These are phyloP conservation scores for Acacia confusa DNA, from an alignment of 306 rosid species.

Conservation along the genomic window DNA sequence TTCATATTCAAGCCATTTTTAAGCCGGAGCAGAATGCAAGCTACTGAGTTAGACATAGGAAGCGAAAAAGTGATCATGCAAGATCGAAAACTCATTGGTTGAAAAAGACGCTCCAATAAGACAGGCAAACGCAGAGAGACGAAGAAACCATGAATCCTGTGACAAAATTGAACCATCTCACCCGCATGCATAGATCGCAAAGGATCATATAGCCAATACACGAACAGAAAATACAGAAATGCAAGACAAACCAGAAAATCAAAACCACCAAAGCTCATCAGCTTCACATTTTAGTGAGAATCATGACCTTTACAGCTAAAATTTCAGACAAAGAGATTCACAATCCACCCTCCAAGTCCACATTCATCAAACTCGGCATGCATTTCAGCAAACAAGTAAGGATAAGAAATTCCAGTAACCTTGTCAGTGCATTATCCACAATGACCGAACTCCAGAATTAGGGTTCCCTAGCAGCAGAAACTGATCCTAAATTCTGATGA, in stretches of 20 bases:
- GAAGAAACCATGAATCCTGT: neutral
- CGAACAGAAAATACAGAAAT: conserved; percentile 26
- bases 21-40: neutral
- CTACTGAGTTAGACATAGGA: neutral
- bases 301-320: conserved; percentile 37
- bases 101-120: conserved; percentile 8
- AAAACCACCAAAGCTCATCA: conserved; percentile 14
- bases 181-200: conserved; percentile 47
- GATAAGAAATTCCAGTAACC: conserved; percentile 36
- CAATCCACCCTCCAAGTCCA: conserved; percentile 25
- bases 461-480: conserved; percentile 39
- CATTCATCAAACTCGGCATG: conserved; percentile 27
- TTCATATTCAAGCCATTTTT: neutral
- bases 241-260: conserved; percentile 13
- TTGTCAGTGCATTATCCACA: conserved; percentile 25
- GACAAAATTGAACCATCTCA: conserved; percentile 18
- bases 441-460: conserved; percentile 18
- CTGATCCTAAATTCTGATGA: neutral
- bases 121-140: neutral
- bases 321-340: conserved; percentile 27
- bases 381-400: conserved; percentile 15
- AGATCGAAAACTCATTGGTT: conserved; percentile 16
- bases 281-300: conserved; percentile 21
- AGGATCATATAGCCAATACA: conserved; percentile 21
- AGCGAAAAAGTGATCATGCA: neutral